Evolutionary conservation across 129 eudicot species (phyloP).

Genomic region (Arctium minus): DNA sequence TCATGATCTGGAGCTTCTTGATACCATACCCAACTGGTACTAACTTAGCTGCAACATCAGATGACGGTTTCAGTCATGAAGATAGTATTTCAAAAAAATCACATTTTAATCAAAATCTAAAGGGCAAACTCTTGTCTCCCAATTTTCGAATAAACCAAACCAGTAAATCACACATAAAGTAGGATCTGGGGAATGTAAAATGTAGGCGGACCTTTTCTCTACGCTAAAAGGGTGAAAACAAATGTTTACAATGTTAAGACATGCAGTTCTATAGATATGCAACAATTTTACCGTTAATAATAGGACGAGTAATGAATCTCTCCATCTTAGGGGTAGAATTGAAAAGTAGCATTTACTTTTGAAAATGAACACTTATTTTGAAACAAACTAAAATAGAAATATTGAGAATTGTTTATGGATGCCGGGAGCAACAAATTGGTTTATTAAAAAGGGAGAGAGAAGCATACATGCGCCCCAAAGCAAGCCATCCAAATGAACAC

Average conservation of each 20-base stretch:
- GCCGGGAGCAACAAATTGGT: neutral
- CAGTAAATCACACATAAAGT: too few relatives aligned
- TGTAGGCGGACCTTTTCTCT: too few relatives aligned
- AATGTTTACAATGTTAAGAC: too few relatives aligned
- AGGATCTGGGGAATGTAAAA: too few relatives aligned
- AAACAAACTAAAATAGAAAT: neutral
- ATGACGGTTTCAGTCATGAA: neutral
- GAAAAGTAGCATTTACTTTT: neutral
- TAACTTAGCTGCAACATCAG: conserved; percentile 61
- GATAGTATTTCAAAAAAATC: neutral
- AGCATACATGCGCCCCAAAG: conserved; percentile 43
- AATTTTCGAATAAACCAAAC: too few relatives aligned
- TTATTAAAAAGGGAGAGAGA: conserved; percentile 33
- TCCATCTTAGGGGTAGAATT: neutral
- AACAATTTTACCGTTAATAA: too few relatives aligned
- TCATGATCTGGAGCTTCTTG: conserved; percentile 89
- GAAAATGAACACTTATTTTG: neutral
- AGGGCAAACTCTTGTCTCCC: too few relatives aligned
- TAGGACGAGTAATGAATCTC: too few relatives aligned
- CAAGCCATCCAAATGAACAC: conserved; percentile 35
- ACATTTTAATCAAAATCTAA: neutral
- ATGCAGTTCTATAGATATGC: too few relatives aligned
- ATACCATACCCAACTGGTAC: conserved; percentile 95
- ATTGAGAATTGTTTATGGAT: neutral
- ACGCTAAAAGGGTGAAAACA: too few relatives aligned